These are phyloP conservation scores for Rhizoclosmatium sp. DNA, from an alignment of 192 early-diverging fungal genomes.

Conservation along the genomic window DNA sequence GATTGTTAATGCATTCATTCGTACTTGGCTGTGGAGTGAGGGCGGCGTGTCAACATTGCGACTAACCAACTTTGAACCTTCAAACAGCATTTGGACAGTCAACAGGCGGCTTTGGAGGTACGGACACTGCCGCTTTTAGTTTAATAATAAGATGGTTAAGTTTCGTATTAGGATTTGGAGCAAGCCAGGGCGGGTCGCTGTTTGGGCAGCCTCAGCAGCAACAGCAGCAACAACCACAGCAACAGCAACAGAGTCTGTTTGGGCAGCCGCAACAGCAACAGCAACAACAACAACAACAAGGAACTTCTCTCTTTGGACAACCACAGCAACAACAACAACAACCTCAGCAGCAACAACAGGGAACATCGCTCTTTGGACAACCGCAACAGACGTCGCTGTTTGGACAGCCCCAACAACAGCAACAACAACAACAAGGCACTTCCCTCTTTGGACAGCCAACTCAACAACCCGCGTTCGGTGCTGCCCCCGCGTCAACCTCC, in stretches of 20 bases:
- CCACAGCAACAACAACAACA: conserved; percentile 39
- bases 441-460: neutral
- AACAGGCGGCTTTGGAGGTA: neutral
- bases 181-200: neutral
- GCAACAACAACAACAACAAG: neutral
- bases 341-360: conserved; percentile 41
- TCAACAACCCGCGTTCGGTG: neutral
- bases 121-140: too few species aligned
- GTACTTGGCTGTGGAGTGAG: too few species aligned
- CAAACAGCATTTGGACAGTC: neutral
- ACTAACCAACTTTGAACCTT: too few species aligned
- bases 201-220: neutral
- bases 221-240: neutral
- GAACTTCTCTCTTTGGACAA: neutral
- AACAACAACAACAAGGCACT: neutral
- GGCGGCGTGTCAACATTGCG: too few species aligned
- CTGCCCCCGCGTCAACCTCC: too few species aligned
- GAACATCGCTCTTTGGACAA: too few species aligned
- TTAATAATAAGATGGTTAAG: too few species aligned
- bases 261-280: neutral
- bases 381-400: too few species aligned
- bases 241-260: neutral
- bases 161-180: neutral
- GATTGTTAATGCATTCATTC: too few species aligned
- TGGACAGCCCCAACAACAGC: too few species aligned